Evolutionary conservation across 306 rosid species (phyloP).

Genomic region (Arachis hypogaea): DNA sequence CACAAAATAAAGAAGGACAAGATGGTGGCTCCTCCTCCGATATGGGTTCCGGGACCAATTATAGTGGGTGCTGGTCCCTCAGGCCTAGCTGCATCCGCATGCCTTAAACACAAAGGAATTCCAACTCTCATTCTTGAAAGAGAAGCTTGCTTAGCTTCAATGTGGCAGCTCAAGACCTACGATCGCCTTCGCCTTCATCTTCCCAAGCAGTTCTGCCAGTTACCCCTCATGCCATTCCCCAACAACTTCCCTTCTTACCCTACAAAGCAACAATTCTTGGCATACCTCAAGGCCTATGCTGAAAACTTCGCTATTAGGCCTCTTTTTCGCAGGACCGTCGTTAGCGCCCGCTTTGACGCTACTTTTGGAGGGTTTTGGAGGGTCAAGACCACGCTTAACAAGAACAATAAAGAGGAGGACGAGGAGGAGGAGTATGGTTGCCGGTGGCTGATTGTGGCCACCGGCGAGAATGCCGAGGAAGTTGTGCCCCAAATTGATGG

Average conservation of each 20-base stretch:
- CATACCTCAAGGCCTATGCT: conserved; percentile 64
- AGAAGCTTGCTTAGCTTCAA: conserved; percentile 76
- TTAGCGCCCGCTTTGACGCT: conserved; percentile 60
- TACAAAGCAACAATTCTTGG: conserved; percentile 72
- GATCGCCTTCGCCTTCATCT: conserved; percentile 93
- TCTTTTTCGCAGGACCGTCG: conserved; percentile 53
- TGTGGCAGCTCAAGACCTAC: conserved; percentile 86
- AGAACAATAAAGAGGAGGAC: conserved; percentile 31
- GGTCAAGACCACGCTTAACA: conserved; percentile 43
- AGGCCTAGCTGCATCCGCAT: conserved; percentile 87
- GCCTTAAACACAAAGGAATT: conserved; percentile 75
- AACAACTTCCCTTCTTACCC: conserved; percentile 78
- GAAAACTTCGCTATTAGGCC: conserved; percentile 61
- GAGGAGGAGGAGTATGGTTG: conserved; percentile 53
- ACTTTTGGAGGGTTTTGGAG: conserved; percentile 51
- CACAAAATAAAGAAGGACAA: conserved; percentile 31
- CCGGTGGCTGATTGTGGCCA: conserved; percentile 79
- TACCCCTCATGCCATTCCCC: conserved; percentile 85
- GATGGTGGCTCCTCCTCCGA: conserved; percentile 10
- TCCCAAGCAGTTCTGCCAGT: conserved; percentile 84
- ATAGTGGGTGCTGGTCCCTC: conserved; percentile 98
- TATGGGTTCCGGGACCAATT: conserved; percentile 60
- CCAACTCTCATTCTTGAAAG: conserved; percentile 73
- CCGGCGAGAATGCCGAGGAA: conserved; percentile 88
- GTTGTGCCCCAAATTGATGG: conserved; percentile 74